These are phyloP conservation scores for Cryptosporidium xiaoi DNA, from an alignment of 169 alveolate genomes.

Conservation along the genomic window DNA sequence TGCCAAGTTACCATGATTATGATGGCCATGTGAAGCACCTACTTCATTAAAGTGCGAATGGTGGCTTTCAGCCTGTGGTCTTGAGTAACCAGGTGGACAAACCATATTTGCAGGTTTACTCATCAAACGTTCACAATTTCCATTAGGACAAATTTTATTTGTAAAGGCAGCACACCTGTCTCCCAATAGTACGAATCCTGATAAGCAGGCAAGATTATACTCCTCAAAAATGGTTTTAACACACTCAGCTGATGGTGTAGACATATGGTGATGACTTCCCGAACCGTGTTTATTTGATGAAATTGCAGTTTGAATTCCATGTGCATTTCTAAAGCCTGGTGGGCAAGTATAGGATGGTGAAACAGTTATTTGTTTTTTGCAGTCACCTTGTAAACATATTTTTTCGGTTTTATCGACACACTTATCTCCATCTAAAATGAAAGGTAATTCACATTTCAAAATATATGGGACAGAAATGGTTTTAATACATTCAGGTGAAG, in stretches of 20 bases:
- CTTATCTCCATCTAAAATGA: constrained; percentile 63
- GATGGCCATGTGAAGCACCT: constrained; percentile 21
- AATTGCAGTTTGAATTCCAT: constrained; percentile 74
- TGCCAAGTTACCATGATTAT: not conserved
- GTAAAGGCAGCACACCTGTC: constrained; percentile 70
- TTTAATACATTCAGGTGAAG: constrained; percentile 62
- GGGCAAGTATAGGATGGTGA: constrained; percentile 60
- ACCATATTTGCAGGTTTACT: constrained; percentile 69
- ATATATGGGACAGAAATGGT: constrained; percentile 61
- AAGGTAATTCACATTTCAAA: constrained; percentile 66
- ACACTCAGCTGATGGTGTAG: constrained; percentile 72
- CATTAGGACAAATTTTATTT: constrained; percentile 72
- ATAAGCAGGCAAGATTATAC: constrained; percentile 49
- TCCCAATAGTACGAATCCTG: constrained; percentile 66
- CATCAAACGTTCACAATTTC: constrained; percentile 59
- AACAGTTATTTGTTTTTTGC: constrained; percentile 48
- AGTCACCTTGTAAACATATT: constrained; percentile 65
- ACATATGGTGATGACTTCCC: constrained; percentile 9
- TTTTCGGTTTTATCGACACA: constrained; percentile 67
- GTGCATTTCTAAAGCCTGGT: constrained; percentile 61
- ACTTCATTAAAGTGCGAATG: constrained; percentile 15
- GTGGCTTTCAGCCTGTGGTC: constrained; percentile 24
- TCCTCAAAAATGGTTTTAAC: constrained; percentile 66
- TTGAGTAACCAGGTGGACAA: constrained; percentile 72
- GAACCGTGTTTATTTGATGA: constrained; percentile 51